phyloP scores from a whole-genome alignment of 106 monocot genomes.

The Cymbidium sinense region DNA sequence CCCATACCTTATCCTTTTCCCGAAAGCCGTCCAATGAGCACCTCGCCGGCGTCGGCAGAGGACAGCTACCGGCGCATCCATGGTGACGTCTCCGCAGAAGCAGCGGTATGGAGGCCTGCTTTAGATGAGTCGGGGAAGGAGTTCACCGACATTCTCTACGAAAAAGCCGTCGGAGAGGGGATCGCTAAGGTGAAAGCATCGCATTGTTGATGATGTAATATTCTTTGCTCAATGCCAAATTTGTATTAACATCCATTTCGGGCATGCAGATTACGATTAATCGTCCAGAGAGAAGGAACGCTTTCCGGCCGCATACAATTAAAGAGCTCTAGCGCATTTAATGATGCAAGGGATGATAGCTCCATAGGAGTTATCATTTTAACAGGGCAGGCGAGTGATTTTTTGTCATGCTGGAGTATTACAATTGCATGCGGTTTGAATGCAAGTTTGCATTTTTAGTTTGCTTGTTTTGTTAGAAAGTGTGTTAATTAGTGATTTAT shows the following conservation, averaged over 20 bases:
- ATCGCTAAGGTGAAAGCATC: conserved; percentile 66
- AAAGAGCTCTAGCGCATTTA: conserved; percentile 88
- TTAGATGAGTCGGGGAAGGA: conserved; percentile 44
- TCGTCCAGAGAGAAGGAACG: conserved; percentile 85
- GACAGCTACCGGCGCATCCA: conserved; percentile 70
- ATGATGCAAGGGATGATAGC: conserved; percentile 90
- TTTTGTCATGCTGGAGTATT: not conserved
- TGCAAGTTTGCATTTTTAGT: not conserved
- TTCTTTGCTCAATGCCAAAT: not conserved
- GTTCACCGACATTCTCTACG: conserved; percentile 77
- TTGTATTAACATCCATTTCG: not conserved
- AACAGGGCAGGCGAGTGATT: conserved; percentile 59
- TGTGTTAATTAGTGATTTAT: not conserved
- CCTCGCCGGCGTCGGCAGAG: conserved; percentile 15
- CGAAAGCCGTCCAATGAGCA: not conserved
- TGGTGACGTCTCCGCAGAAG: conserved; percentile 52
- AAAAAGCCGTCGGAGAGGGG: conserved; percentile 74
- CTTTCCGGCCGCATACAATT: conserved; percentile 75
- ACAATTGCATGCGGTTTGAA: not conserved
- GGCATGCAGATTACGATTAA: conserved; percentile 76
- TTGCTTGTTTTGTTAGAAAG: conserved; percentile 3
- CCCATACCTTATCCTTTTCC: conserved; percentile 3
- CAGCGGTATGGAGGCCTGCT: conserved; percentile 39
- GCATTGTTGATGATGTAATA: not conserved
- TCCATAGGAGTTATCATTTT: conserved; percentile 73